A percentile compares a stretch with the other conserved stretches of the same genome.
Conservation (phyloP, 2,329 filamentous ascomycete genomes). For the Cercospora sesami region DNA sequence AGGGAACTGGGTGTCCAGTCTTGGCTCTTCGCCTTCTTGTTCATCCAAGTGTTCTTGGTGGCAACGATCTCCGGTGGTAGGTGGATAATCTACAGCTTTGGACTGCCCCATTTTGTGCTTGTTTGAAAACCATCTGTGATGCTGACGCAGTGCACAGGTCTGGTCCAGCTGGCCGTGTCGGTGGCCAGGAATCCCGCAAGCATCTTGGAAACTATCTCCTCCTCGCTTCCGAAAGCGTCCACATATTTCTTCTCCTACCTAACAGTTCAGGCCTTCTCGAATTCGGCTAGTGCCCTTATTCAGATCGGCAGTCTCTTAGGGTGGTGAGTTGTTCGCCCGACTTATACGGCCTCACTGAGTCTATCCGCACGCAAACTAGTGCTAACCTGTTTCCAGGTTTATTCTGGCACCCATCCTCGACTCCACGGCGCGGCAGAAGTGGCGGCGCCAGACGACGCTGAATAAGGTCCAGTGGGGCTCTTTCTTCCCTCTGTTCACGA, state of each 20-base stretch:
- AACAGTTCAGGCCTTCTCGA: conserved; percentile 88
- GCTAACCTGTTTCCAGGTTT: conserved; percentile 49
- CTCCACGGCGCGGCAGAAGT: conserved; percentile 79
- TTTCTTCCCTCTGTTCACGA: conserved; percentile 95
- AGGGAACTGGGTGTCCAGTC: conserved; percentile 80
- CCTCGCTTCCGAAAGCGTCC: conserved; percentile 78
- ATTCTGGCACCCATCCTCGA: conserved; percentile 78
- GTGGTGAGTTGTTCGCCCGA: conserved; percentile 52
- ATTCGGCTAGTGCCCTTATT: conserved; percentile 82
- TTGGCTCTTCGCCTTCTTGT: conserved; percentile 92
- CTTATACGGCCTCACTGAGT: neutral
- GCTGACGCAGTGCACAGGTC: neutral
- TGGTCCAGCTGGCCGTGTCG: conserved; percentile 42
- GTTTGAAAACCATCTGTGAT: neutral
- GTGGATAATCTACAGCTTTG: conserved; percentile 51
- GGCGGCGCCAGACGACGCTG: conserved; percentile 76
- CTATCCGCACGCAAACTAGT: neutral
- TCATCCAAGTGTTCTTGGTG: conserved; percentile 90
- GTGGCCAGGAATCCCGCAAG: conserved; percentile 65
- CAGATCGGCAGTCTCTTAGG: conserved; percentile 76
- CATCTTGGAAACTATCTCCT: conserved; percentile 70
- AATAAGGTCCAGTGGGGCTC: conserved; percentile 82
- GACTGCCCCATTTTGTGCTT: neutral
- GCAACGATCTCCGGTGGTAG: conserved; percentile 82
- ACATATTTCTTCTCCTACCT: conserved; percentile 99